Conservation (phyloP, 768 basidiomycete species). For the Postia placenta region DNA sequence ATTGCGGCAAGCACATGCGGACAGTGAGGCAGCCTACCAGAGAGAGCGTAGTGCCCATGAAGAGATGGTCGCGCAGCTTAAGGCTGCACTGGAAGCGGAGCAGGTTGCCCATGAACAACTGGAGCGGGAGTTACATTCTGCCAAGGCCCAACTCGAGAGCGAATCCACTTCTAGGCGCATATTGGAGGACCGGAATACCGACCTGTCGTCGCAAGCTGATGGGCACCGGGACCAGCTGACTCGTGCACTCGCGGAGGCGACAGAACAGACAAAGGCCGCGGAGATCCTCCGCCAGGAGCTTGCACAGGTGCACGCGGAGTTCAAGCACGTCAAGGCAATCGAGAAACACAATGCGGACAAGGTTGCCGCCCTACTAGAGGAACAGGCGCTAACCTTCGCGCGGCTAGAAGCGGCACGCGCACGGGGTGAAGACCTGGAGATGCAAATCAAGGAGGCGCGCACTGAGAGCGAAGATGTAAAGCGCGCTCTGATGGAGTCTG, state of each 20-base stretch:
- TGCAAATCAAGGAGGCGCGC: slow-evolving; percentile 64
- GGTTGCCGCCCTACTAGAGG: slow-evolving; percentile 60
- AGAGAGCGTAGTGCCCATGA: slow-evolving; percentile 53
- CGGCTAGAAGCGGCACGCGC: slow-evolving; percentile 71
- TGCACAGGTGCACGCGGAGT: slow-evolving; percentile 51
- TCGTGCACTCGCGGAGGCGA: slow-evolving; percentile 59
- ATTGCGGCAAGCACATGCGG: slow-evolving; percentile 47
- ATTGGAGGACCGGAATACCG: slow-evolving; percentile 57
- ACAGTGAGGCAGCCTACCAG: slow-evolving; percentile 51
- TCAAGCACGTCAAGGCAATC: slow-evolving; percentile 60
- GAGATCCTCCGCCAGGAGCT: slow-evolving; percentile 62
- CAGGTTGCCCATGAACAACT: slow-evolving; percentile 43
- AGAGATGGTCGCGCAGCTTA: slow-evolving; percentile 51
- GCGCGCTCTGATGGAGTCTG: slow-evolving; percentile 59
- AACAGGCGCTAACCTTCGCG: slow-evolving; percentile 66
- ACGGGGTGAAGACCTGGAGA: slow-evolving; percentile 69
- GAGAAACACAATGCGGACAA: slow-evolving; percentile 61
- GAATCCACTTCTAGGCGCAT: slow-evolving; percentile 56
- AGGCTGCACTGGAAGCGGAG: slow-evolving; percentile 34
- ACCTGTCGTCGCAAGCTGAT: slow-evolving; percentile 50
- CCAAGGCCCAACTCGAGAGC: slow-evolving; percentile 55
- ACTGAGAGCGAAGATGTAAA: slow-evolving; percentile 70
- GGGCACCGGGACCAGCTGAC: slow-evolving; percentile 47
- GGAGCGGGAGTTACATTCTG: slow-evolving; percentile 61
- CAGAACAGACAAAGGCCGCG: slow-evolving; percentile 54